Evolutionary conservation across 164 flowering plant species (phyloP), one percentile per base, ranked within the genome.

Genomic region (Hamamelis virginiana): DNA sequence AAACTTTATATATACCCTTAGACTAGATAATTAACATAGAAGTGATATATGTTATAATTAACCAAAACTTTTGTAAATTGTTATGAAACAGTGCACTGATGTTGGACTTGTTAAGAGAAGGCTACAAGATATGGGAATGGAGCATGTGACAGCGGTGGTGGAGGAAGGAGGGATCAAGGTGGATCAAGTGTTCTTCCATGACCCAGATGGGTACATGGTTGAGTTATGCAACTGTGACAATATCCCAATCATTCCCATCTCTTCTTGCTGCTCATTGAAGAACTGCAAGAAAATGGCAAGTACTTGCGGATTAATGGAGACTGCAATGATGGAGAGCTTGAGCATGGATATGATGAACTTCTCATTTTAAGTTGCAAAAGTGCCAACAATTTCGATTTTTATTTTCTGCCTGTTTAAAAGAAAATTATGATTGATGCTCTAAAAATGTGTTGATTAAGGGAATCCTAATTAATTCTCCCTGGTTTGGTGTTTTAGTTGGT

Each of bases 141-240:
- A 78, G 67, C 85, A 88, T 26, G 89, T 75, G 64, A 88, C 86
- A 0, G 92, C 88, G 1, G 74, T 78, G 64, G 91, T 88, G 6
- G 86, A 86, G 62, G 97, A 90, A 13, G 85, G 76, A 10, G 92
- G 91, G 18, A 72, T 69, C 33, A 77, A 59, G 67, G 91, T 88
- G 47, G 92, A 90, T 61, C 97, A 88, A 59, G 76, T 88, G 69
- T 92, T 92, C 80, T 92, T 92, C 78, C 94, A 90, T 63, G 96
- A 92, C 76, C 97, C 97, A 47, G 97, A 91, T 75, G 94, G 92
- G 0, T 82, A 87, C 79, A 91, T 89, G 94, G 75, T 92, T 21
- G 97, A 92, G 80, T 66, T 92, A 60, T 90, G 96, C 87, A 85
- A 92, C 78, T 92, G 97, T 58, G 89, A 90, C 6, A 85, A 86